Conservation (phyloP, 2,329 filamentous ascomycete species). For the Aspergillus intermedius region DNA sequence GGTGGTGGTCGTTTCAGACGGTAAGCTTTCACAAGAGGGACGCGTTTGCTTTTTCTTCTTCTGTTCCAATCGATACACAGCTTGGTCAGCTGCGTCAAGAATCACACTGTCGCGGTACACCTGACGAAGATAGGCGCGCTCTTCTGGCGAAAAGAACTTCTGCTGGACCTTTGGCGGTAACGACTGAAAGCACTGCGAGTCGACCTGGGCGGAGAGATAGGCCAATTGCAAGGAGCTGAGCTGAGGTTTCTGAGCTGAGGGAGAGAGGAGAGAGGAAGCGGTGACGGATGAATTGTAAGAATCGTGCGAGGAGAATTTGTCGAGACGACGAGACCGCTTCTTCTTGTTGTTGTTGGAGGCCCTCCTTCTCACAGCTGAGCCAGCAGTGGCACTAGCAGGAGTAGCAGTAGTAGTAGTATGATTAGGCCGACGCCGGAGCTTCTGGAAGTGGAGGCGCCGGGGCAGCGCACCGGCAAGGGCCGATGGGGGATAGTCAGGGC, state of each 20-base stretch:
- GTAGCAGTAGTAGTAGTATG: too few relatives aligned
- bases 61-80: constrained; percentile 43
- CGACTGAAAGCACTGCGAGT: constrained; percentile 62
- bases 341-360: constrained; percentile 6
- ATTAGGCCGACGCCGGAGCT: constrained; percentile 7
- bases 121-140: constrained; percentile 56
- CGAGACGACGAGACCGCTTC: constrained; percentile 4
- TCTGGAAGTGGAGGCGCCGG: constrained; percentile 13
- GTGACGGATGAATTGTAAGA: background rate
- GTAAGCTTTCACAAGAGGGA: constrained; percentile 19
- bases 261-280: constrained; percentile 3
- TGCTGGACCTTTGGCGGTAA: constrained; percentile 67
- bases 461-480: constrained; percentile 6
- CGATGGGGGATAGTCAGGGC: constrained; percentile 13
- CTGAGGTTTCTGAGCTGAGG: constrained; percentile 12
- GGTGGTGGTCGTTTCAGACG: constrained; percentile 9
- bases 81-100: constrained; percentile 54
- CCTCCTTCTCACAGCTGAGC: constrained; percentile 1
- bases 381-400: too few relatives aligned
- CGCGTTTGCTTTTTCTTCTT: constrained; percentile 30
- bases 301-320: constrained; percentile 8
- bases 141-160: constrained; percentile 64
- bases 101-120: constrained; percentile 49
- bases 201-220: constrained; percentile 44
- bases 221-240: constrained; percentile 30